These are phyloP conservation scores for Heliamphora pulchella DNA, from an alignment of 179 eudicot genomes.

Conservation along the genomic window DNA sequence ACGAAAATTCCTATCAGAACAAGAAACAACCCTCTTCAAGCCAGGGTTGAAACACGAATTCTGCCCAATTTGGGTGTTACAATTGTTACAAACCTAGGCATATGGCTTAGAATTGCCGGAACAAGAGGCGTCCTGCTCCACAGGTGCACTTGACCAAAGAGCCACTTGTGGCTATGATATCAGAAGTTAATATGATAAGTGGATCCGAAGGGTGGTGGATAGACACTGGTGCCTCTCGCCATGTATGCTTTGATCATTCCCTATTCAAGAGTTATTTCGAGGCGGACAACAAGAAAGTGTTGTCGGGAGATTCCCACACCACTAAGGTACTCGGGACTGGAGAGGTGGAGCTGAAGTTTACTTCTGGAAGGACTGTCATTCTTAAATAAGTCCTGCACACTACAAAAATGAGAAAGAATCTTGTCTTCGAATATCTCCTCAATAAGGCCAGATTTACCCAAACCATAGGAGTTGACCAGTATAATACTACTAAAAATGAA, in stretches of 20 bases:
- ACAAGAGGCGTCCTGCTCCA: no score
- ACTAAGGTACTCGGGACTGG: constrained; percentile 7
- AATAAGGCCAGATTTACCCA: background rate
- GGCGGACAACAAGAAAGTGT: constrained; percentile 12
- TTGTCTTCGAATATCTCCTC: constrained; percentile 12
- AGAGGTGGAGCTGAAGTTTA: constrained; percentile 7
- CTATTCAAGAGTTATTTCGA: constrained; percentile 12
- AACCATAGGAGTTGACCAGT: background rate
- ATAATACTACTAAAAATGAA: constrained; percentile 5
- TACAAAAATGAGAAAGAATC: constrained; percentile 1
- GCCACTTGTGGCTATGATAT: no score
- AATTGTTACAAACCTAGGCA: no score
- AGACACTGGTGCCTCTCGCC: constrained; percentile 14
- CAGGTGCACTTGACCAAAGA: no score
- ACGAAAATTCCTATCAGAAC: no score
- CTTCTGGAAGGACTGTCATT: background rate
- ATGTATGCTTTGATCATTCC: constrained; percentile 15
- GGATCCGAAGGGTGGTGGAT: constrained; percentile 19
- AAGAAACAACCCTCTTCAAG: no score
- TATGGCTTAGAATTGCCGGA: no score
- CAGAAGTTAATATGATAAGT: no score
- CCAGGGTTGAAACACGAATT: no score
- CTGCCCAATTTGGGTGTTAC: no score
- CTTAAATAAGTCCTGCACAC: constrained; percentile 7
- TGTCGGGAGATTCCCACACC: constrained; percentile 13